Evolutionary conservation across 148 eudicot genomes (phyloP), one percentile per base, ranked within the genome.

Genomic region (Vaccinium macrocarpon): DNA sequence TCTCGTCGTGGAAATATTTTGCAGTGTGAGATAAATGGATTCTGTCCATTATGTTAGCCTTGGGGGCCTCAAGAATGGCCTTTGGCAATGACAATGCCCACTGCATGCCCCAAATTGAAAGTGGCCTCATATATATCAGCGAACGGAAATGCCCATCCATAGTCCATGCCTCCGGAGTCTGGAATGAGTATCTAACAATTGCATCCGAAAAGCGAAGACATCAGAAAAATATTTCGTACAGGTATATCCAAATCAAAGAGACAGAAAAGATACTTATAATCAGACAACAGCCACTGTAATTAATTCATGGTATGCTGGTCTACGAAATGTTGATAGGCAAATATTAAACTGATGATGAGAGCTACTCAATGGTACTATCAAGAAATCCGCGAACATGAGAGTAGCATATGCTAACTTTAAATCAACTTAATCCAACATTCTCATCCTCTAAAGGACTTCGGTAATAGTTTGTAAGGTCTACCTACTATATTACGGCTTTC

Each of bases 11-110:
- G 56, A 87, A 84, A 21, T 88, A 88, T 86, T 85, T 85, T 82
- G 89, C 76, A 77, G 80, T 86, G 21, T 75, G 76, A 53, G 94
- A 81, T 0, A 83, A 35, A 19, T 90, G 85, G 56, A 92, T 88
- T 80, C 94, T 89, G 89, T 95, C 97, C 98, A 97, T 95, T 42
- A 91, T 87, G 86, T 89, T 93, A 25, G 91, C 83, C 85, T 82
- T 85, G 19, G 99, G 99, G 61, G 99, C 93, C 82, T 93, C 91
- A 1, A 94, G 90, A 78, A 92, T 84, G 19, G 93, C 93, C 90
- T 91, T 92, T 0, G 98, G 92, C 88, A 87, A 81, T 8, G 98
- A 88, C 52, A 97, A 76, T 1, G 99, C 99, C 94, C 95, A 92
- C 19, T 90, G 92, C 92, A 90, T 90, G 2, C 84, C 87, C 92